Evolutionary conservation across 495 filamentous ascomycete genomes (phyloP).

Genomic region (Diplogelasinospora grovesii): DNA sequence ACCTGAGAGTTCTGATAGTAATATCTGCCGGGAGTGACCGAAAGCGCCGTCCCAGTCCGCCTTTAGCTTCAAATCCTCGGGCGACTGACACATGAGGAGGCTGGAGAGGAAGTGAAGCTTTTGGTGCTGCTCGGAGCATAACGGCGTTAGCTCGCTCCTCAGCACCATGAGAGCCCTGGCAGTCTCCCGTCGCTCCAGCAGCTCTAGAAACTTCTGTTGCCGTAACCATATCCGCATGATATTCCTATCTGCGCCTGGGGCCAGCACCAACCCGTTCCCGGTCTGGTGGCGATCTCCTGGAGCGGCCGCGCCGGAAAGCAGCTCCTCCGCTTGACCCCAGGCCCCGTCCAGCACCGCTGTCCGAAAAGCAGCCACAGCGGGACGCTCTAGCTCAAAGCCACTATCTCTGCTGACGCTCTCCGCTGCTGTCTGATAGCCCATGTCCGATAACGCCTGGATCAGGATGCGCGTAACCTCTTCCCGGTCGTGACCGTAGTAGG

Average conservation of each 20-base stretch:
- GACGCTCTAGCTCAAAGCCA: slow-evolving; percentile 81
- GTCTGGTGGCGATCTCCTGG: slow-evolving; percentile 41
- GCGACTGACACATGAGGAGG: slow-evolving; percentile 78
- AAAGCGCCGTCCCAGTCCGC: slow-evolving; percentile 85
- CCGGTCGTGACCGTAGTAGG: slow-evolving; percentile 72
- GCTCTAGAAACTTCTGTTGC: slow-evolving; percentile 92
- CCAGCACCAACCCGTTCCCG: slow-evolving; percentile 38
- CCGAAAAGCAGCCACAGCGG: slow-evolving; percentile 76
- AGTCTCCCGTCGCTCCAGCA: slow-evolving; percentile 71
- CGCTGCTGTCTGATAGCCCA: slow-evolving; percentile 78
- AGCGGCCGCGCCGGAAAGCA: slow-evolving; percentile 59
- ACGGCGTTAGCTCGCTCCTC: slow-evolving; percentile 77
- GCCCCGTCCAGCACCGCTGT: slow-evolving; percentile 72
- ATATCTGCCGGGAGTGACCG: slow-evolving; percentile 63
- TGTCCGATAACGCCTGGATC: slow-evolving; percentile 81
- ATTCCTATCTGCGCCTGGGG: slow-evolving; percentile 38
- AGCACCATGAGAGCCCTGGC: slow-evolving; percentile 71
- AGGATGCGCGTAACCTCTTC: slow-evolving; percentile 91
- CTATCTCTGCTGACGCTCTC: slow-evolving; percentile 69
- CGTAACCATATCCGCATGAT: slow-evolving; percentile 65
- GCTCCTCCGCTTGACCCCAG: slow-evolving; percentile 77
- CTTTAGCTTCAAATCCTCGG: slow-evolving; percentile 72
- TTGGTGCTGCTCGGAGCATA: slow-evolving; percentile 68
- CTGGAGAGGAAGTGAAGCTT: slow-evolving; percentile 77
- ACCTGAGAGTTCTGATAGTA: slow-evolving; percentile 84